These are phyloP conservation scores for Penstemon newberryi DNA, from an alignment of 257 asterid species.

Conservation along the genomic window DNA sequence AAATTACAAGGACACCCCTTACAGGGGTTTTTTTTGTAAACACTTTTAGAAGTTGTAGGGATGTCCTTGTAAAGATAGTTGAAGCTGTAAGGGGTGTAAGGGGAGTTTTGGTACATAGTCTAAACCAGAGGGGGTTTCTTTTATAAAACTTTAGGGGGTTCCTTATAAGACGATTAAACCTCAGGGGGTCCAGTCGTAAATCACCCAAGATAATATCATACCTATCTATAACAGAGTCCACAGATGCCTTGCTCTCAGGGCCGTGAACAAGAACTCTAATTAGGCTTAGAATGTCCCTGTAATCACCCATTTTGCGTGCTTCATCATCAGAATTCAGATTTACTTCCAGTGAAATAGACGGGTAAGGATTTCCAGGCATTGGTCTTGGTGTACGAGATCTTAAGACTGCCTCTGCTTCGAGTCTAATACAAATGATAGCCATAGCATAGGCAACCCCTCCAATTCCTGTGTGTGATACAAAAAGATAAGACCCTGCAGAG, in stretches of 20 bases:
- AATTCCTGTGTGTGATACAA: conserved; percentile 97
- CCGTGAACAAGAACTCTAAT: conserved; percentile 92
- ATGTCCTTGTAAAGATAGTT: too few species aligned
- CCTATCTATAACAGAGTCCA: conserved; percentile 79
- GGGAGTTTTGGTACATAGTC: too few species aligned
- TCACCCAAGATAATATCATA: conserved; percentile 21
- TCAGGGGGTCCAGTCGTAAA: too few species aligned
- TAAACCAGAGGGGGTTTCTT: too few species aligned
- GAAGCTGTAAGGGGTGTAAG: too few species aligned
- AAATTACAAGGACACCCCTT: too few species aligned
- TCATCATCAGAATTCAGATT: conserved; percentile 56
- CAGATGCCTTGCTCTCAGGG: conserved; percentile 94
- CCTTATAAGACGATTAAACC: too few species aligned
- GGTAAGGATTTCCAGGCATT: conserved; percentile 36
- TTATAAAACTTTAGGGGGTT: too few species aligned
- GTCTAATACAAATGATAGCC: conserved; percentile 84
- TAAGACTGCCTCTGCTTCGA: conserved; percentile 64
- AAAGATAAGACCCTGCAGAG: conserved; percentile 91
- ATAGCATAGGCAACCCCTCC: conserved; percentile 99
- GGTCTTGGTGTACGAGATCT: conserved; percentile 39
- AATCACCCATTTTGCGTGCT: conserved; percentile 76
- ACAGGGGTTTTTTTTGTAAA: too few species aligned
- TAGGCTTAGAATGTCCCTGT: conserved; percentile 90
- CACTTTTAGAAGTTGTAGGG: too few species aligned
- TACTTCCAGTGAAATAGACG: conserved; percentile 37